A percentile compares a stretch with the other conserved stretches of the same genome.
Evolutionary conservation across 345 rosid species (phyloP).

Genomic region (Turnera subulata): DNA sequence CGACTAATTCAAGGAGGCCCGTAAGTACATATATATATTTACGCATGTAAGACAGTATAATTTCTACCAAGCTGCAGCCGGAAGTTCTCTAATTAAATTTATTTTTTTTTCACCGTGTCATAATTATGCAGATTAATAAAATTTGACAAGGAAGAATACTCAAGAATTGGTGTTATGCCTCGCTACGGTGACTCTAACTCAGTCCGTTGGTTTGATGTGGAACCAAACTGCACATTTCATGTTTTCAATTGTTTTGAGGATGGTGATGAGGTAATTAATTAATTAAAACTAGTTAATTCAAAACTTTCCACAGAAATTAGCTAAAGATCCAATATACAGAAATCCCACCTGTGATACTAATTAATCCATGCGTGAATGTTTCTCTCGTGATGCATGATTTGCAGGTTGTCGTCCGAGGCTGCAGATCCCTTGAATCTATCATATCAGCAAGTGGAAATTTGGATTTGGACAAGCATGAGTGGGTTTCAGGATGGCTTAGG

Average conservation of each 20-base stretch:
- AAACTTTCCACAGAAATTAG: too few species aligned
- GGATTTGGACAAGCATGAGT: conserved; percentile 29
- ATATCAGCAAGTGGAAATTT: conserved; percentile 26
- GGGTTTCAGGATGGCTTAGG: conserved; percentile 25
- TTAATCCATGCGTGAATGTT: too few species aligned
- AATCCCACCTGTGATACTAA: too few species aligned
- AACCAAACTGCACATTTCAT: conserved; percentile 35
- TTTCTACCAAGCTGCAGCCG: too few species aligned
- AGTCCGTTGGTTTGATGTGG: conserved; percentile 39
- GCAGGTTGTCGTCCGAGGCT: conserved; percentile 45
- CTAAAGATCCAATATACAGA: too few species aligned
- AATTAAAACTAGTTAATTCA: too few species aligned
- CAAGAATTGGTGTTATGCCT: conserved; percentile 48
- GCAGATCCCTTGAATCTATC: conserved; percentile 38
- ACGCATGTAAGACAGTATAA: too few species aligned
- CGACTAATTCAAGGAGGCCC: conserved; percentile 43
- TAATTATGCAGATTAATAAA: conserved; percentile 24
- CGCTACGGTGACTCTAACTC: conserved; percentile 43
- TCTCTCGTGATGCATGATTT: too few species aligned
- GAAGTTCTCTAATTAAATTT: background rate
- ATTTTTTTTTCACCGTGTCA: too few species aligned
- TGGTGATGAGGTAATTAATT: conserved; percentile 31
- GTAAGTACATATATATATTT: conserved; percentile 44
- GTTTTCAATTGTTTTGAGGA: conserved; percentile 46
- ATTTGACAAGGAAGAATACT: conserved; percentile 26